Percentiles rank a stretch among this genome's conserved stretches.
Evolutionary conservation across 2,329 filamentous ascomycete genomes (phyloP).

Genomic region (Arthroderma sp.): DNA sequence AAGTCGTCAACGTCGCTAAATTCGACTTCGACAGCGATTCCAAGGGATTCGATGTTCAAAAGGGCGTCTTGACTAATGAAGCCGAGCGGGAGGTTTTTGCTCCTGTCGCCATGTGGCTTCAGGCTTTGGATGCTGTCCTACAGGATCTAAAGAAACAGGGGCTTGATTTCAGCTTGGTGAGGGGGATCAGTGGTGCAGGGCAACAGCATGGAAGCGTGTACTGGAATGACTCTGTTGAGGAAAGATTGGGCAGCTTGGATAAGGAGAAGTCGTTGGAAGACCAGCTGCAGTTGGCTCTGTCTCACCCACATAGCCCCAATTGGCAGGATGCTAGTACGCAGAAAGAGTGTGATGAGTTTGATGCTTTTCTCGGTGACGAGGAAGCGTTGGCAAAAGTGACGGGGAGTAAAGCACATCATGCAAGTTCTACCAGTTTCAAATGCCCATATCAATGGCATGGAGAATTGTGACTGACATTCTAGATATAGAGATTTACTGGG

Average conservation of each 20-base stretch:
- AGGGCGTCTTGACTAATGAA: constrained; percentile 76
- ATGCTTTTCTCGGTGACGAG: constrained; percentile 54
- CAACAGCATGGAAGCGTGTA: constrained; percentile 98
- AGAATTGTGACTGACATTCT: neutral
- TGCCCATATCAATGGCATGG: neutral
- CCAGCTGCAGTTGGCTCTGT: constrained; percentile 62
- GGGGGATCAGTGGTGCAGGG: constrained; percentile 77
- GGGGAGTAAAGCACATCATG: constrained; percentile 89
- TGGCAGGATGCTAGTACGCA: constrained; percentile 98
- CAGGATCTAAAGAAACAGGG: constrained; percentile 56
- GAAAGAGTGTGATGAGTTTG: constrained; percentile 78
- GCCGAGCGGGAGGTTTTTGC: constrained; percentile 80
- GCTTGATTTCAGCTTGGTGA: constrained; percentile 61
- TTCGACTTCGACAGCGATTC: constrained; percentile 91
- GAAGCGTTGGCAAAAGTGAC: constrained; percentile 64
- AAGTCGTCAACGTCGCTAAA: constrained; percentile 71
- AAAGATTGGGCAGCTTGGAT: constrained; percentile 50
- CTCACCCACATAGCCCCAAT: constrained; percentile 80
- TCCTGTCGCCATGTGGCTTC: constrained; percentile 87
- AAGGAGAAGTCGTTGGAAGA: constrained; percentile 51
- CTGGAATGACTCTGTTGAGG: constrained; percentile 63
- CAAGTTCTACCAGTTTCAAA: constrained; percentile 35
- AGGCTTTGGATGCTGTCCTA: constrained; percentile 79
- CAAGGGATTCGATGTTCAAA: constrained; percentile 63
- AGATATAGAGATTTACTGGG: constrained; percentile 74